Percentiles rank a stretch among this genome's conserved stretches.
These are phyloP conservation scores for Comarum palustre DNA, from an alignment of 306 rosid species.

Conservation along the genomic window DNA sequence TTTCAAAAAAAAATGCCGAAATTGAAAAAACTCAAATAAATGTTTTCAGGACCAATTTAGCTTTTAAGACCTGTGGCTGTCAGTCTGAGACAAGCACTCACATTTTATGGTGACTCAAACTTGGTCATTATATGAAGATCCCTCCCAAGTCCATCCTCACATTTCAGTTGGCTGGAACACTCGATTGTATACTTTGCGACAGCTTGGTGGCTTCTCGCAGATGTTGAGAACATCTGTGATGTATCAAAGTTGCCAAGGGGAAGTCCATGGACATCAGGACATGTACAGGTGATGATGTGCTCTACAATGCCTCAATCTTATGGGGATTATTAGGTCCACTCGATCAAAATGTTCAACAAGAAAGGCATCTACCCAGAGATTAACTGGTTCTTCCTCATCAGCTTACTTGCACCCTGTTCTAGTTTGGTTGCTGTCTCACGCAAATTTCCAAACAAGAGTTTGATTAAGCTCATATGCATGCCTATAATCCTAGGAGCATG, in stretches of 20 bases:
- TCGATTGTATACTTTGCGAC: no score
- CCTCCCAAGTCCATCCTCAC: no score
- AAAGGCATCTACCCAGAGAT: constrained; percentile 45
- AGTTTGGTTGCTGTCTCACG: constrained; percentile 41
- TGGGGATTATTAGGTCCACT: constrained; percentile 80
- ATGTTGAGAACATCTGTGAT: constrained; percentile 47
- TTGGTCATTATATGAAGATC: no score
- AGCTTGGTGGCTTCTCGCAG: no score
- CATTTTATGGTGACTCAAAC: no score
- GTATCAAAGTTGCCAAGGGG: constrained; percentile 32
- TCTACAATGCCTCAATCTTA: constrained; percentile 72
- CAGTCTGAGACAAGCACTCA: no score
- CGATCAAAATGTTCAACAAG: constrained; percentile 51
- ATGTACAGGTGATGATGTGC: constrained; percentile 59
- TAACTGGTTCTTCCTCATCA: constrained; percentile 69
- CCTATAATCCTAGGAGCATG: constrained; percentile 47
- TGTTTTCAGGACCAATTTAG: no score
- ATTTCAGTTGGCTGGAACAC: no score
- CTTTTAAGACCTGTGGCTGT: no score
- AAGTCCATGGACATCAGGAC: constrained; percentile 87
- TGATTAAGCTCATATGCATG: constrained; percentile 54
- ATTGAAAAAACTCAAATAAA: no score
- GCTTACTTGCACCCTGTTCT: constrained; percentile 53
- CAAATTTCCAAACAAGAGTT: constrained; percentile 43
- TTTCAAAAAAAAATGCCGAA: no score